Conservation (phyloP, 176 grass and related monocot genomes). For the Typha latifolia region DNA sequence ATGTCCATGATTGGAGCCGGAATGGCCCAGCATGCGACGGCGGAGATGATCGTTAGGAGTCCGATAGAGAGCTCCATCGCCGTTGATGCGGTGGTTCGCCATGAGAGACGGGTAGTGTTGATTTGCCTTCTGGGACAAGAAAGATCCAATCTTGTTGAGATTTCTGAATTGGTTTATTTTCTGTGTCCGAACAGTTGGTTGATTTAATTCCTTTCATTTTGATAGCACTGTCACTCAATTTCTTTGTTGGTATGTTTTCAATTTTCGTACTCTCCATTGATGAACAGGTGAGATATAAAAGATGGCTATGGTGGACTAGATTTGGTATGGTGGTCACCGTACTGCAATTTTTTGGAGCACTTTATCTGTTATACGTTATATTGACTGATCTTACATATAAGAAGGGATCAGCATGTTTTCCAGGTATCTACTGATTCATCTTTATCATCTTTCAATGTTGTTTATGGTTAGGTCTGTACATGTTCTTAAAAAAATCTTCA, state of each 20-base stretch:
- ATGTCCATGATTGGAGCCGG: slow-evolving; percentile 63
- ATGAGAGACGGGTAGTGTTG: slow-evolving; percentile 67
- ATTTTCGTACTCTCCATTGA: slow-evolving; percentile 12
- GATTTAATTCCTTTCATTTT: not conserved
- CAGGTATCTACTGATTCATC: slow-evolving; percentile 51
- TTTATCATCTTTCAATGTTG: not conserved
- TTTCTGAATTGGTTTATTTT: not conserved
- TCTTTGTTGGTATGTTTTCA: slow-evolving; percentile 1
- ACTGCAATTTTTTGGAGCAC: slow-evolving; percentile 61
- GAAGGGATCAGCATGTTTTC: slow-evolving; percentile 55
- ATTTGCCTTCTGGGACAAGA: not conserved
- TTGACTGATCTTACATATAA: slow-evolving; percentile 49
- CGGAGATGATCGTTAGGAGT: slow-evolving; percentile 58
- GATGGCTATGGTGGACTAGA: slow-evolving; percentile 94
- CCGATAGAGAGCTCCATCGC: slow-evolving; percentile 45
- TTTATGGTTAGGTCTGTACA: not conserved
- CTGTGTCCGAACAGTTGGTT: not conserved
- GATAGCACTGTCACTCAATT: not conserved
- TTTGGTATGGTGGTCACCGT: slow-evolving; percentile 72
- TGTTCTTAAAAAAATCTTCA: no score
- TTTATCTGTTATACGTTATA: slow-evolving; percentile 62
- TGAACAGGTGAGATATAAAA: slow-evolving; percentile 82
- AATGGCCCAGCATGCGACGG: slow-evolving; percentile 76
- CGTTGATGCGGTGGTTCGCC: slow-evolving; percentile 59
- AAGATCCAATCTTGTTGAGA: not conserved